phyloP scores from a whole-genome alignment of 2,329 filamentous ascomycete genomes.

The Paradendryphiella salina region DNA sequence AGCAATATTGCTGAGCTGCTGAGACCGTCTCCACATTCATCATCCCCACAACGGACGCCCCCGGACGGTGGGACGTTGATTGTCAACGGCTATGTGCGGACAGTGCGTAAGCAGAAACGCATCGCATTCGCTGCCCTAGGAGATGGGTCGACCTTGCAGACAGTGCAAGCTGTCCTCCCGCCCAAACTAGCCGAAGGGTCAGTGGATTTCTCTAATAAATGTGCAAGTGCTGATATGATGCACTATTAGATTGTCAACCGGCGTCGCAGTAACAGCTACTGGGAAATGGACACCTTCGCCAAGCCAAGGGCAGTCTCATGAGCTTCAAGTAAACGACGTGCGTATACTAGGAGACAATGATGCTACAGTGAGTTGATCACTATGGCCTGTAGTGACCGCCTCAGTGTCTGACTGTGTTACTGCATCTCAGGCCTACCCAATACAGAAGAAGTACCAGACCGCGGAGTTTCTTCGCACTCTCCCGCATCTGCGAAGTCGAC shows the following conservation, averaged over 20 bases:
- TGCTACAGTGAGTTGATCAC: conserved; percentile 65
- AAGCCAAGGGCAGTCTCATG: conserved; percentile 71
- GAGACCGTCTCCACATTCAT: conserved; percentile 53
- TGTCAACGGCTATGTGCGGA: conserved; percentile 79
- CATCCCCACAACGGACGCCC: conserved; percentile 53
- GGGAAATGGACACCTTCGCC: conserved; percentile 77
- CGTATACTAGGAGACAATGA: conserved; percentile 76
- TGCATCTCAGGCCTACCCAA: conserved; percentile 72
- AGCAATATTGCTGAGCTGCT: conserved; percentile 55
- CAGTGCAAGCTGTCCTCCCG: conserved; percentile 79
- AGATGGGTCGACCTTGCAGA: conserved; percentile 80
- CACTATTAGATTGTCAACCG: conserved; percentile 70
- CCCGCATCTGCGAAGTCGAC: conserved; percentile 82
- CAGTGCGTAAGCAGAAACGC: conserved; percentile 82
- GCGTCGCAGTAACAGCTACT: conserved; percentile 74
- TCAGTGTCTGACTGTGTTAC: conserved; percentile 23
- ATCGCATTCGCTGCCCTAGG: conserved; percentile 81
- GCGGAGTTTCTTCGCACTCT: conserved; percentile 85
- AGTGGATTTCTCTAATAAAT: conserved; percentile 40
- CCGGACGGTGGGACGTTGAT: conserved; percentile 35
- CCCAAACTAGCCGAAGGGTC: conserved; percentile 74
- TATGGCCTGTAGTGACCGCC: conserved; percentile 1
- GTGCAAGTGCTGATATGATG: conserved; percentile 20
- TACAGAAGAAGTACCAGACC: conserved; percentile 96
- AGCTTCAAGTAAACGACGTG: conserved; percentile 74